Base-by-base conservation (phyloP, 2,329 filamentous ascomycete genomes). In the Colletotrichum orbiculare region DNA sequence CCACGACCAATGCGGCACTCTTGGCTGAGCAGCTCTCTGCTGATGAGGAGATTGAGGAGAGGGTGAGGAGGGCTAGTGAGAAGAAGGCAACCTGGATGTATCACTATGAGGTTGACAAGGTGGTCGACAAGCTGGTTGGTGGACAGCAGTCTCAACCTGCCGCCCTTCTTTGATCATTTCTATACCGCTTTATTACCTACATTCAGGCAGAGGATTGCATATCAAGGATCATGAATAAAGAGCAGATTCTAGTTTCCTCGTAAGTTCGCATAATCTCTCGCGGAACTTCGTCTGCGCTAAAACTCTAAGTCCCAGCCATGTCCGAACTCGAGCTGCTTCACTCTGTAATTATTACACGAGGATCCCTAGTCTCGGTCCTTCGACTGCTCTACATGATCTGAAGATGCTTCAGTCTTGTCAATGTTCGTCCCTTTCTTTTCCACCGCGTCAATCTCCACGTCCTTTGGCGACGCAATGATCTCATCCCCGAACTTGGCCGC, bases 401-500 rank as follows among this genome's bases (percentile, higher is more conserved):
- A 55, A 0, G n/a, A 49, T 6, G 49, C 43, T 1, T 33, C 43
- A 4, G 33, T 25, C 38, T 55, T 42, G 6, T 47, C 11, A 7
- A 48, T 33, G 10, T 12, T 8, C 7, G 12, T 7, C 4, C 8
- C 9, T 2, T 12, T 48, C 11, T 45, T 41, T 2, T 61, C 46
- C 8, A 15, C 15, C 11, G 46, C 3, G 8, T 61, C 58, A 1
- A 37, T 7, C 3, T 55, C 38, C n/a, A 37, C 61, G 33, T 47
- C 8, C 17, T 55, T 61, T 1, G 17, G 15, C 1, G 43, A 6
- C 0, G 8, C 34, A 3, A 57, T 53, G 58, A 67, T 66, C 49
- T 69, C 72, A 38, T 78, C 77, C 1, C 76, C 74, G 64, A 78
- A 76, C 8, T 71, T 68, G 7, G 69, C 73, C 0, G 72, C 75